These are phyloP conservation scores for Gentiana dahurica DNA, from an alignment of 257 asterid species.

Conservation along the genomic window DNA sequence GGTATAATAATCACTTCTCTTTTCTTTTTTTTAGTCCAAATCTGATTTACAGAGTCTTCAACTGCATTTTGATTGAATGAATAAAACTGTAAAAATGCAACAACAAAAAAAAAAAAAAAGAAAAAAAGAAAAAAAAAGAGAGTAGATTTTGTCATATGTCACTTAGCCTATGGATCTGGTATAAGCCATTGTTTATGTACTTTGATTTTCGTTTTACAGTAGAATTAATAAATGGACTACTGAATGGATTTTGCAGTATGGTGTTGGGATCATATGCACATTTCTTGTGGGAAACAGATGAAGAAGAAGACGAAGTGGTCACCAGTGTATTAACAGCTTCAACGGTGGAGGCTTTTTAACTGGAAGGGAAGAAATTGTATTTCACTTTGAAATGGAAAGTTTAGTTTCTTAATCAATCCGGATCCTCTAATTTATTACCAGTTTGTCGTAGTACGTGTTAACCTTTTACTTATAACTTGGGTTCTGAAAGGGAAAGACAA, in stretches of 20 bases:
- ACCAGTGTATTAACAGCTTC: not conserved
- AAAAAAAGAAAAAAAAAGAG: no score
- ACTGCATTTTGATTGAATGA: no score
- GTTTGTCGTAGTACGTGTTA: no score
- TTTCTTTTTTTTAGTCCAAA: no score
- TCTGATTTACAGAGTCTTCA: not conserved
- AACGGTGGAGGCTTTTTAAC: conserved; percentile 15
- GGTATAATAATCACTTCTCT: conserved; percentile 18
- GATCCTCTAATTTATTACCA: not conserved
- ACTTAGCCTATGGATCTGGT: no score
- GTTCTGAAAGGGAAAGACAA: no score
- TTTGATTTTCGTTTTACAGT: no score
- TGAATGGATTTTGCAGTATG: conserved; percentile 22
- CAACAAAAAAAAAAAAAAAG: no score
- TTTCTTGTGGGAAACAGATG: conserved; percentile 63
- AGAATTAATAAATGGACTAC: not conserved
- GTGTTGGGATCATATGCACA: conserved; percentile 65
- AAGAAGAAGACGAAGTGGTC: conserved; percentile 21
- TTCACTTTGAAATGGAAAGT: not conserved
- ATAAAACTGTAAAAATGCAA: no score
- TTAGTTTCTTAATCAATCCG: not conserved
- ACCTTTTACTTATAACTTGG: no score
- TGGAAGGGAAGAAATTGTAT: not conserved
- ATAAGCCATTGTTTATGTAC: no score
- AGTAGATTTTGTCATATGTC: no score